Conservation (phyloP, 1,284 basidiomycete genomes). For the Microbotryum silenes-acaulis region DNA sequence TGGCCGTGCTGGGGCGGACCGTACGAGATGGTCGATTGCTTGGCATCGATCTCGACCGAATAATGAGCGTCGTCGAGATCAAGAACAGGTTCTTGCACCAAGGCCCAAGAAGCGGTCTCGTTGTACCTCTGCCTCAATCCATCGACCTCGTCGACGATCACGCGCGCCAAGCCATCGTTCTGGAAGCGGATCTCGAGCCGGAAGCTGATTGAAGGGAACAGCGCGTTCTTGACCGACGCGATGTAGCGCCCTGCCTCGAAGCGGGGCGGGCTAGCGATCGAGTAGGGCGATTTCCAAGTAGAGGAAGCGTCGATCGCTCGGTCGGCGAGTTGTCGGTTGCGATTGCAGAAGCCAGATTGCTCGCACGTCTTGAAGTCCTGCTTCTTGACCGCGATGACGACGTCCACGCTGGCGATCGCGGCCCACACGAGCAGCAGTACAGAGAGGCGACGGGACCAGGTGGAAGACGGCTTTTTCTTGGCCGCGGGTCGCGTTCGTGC, state of each 20-base stretch:
- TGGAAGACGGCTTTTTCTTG: not conserved
- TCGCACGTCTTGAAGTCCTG: conserved; percentile 86
- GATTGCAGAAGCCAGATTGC: conserved; percentile 81
- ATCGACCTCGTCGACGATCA: conserved; percentile 75
- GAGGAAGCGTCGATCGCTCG: conserved; percentile 30
- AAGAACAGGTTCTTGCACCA: conserved; percentile 58
- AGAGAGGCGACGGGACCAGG: not conserved
- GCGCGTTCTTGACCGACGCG: conserved; percentile 61
- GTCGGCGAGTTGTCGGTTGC: conserved; percentile 69
- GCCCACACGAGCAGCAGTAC: not conserved
- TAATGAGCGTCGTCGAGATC: conserved; percentile 47
- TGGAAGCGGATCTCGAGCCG: conserved; percentile 54
- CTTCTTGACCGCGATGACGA: conserved; percentile 42
- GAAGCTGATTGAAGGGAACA: conserved; percentile 77
- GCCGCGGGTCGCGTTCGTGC: not conserved
- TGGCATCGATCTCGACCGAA: conserved; percentile 54
- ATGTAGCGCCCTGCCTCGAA: conserved; percentile 56
- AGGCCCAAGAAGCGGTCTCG: conserved; percentile 77
- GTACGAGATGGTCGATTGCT: conserved; percentile 41
- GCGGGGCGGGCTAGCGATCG: conserved; percentile 52
- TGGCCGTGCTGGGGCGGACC: conserved; percentile 27
- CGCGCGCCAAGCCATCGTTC: conserved; percentile 64
- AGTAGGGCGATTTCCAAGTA: conserved; percentile 77
- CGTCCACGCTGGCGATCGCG: not conserved
- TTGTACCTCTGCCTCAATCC: conserved; percentile 74